phyloP scores from a whole-genome alignment of 2,329 filamentous ascomycete species.

The Neofusicoccum parvum region DNA sequence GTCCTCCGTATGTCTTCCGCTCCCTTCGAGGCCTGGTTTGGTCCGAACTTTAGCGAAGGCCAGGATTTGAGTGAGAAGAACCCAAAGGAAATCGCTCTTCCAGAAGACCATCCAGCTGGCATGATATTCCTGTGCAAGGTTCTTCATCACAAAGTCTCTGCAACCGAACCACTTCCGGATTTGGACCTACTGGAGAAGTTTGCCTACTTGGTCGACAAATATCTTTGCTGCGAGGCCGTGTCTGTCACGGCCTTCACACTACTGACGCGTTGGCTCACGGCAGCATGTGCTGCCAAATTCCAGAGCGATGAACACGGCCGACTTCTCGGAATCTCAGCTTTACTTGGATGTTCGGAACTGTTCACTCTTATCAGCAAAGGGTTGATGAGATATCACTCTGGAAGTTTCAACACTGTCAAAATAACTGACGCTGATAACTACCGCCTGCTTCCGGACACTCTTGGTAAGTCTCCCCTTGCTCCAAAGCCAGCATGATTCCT shows the following conservation, averaged over 20 bases:
- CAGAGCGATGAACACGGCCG: no score
- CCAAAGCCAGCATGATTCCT: no score
- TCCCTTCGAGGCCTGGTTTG: conserved; percentile 23
- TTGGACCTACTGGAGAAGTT: background rate
- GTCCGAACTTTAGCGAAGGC: conserved; percentile 25
- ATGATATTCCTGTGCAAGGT: background rate
- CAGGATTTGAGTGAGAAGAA: background rate
- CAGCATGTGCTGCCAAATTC: no score
- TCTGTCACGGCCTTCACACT: background rate
- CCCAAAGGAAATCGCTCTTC: background rate
- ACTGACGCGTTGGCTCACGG: background rate
- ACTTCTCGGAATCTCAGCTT: no score
- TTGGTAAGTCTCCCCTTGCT: no score
- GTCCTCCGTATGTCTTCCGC: conserved; percentile 21
- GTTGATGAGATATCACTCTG: no score
- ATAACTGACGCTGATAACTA: no score
- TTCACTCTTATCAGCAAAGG: no score
- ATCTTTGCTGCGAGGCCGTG: background rate
- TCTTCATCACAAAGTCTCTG: background rate
- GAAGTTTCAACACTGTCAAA: no score
- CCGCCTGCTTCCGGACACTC: no score
- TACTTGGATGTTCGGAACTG: no score
- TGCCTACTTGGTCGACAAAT: background rate
- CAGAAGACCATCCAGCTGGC: background rate
- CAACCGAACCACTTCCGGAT: background rate